A percentile compares a stretch with the other conserved stretches of the same genome.
These are phyloP conservation scores for Boletus pseudo-olivaceus DNA, from an alignment of 768 basidiomycete species.

Conservation along the genomic window DNA sequence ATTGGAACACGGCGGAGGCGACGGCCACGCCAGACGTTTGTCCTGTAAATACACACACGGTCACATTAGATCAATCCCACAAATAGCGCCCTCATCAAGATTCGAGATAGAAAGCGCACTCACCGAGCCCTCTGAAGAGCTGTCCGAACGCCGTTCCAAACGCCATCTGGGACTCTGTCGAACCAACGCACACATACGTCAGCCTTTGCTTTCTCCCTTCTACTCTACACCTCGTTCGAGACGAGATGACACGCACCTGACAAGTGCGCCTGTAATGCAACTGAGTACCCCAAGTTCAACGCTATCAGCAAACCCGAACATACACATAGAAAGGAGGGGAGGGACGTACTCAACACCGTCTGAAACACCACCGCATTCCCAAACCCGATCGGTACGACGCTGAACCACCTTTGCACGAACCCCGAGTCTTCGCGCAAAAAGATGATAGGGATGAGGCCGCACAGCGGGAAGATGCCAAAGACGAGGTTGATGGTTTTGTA, in stretches of 20 bases:
- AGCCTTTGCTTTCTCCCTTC: too few species aligned
- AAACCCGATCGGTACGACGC: conserved; percentile 16
- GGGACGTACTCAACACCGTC: conserved; percentile 13
- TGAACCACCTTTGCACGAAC: conserved; percentile 19
- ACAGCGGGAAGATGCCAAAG: conserved; percentile 48
- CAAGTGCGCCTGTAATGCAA: conserved; percentile 6
- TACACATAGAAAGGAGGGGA: too few species aligned
- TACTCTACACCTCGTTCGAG: too few species aligned
- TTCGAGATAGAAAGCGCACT: neutral
- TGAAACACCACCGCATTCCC: conserved; percentile 20
- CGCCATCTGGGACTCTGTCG: conserved; percentile 17
- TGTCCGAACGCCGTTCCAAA: conserved; percentile 25
- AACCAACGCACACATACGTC: neutral
- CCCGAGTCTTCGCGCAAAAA: conserved; percentile 22
- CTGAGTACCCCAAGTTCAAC: neutral
- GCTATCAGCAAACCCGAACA: neutral
- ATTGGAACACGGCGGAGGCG: conserved; percentile 16
- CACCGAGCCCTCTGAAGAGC: conserved; percentile 21
- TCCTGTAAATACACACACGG: neutral
- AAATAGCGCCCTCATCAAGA: neutral
- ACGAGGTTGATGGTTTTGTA: conserved; percentile 46
- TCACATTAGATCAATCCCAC: neutral
- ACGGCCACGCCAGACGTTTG: conserved; percentile 16
- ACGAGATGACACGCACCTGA: neutral
- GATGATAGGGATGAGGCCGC: conserved; percentile 39